phyloP scores from a whole-genome alignment of 495 filamentous ascomycete species.

The Ramalina intermedia region DNA sequence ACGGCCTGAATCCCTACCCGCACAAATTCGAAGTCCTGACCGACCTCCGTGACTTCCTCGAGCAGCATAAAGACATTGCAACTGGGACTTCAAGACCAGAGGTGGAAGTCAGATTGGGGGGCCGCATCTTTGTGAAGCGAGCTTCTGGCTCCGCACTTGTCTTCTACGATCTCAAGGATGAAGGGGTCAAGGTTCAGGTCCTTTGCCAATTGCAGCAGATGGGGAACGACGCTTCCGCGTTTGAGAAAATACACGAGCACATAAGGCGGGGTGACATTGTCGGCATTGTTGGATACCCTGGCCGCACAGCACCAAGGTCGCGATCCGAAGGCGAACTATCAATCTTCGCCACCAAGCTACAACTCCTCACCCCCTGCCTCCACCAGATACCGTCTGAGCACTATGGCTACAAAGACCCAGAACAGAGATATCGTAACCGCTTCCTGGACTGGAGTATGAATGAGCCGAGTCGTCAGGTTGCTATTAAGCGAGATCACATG shows the following conservation, averaged over 20 bases:
- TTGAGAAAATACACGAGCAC: conserved; percentile 78
- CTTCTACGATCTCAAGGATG: conserved; percentile 84
- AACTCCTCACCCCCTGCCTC: conserved; percentile 78
- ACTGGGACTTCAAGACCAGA: conserved; percentile 73
- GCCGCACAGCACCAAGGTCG: conserved; percentile 80
- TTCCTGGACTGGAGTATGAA: conserved; percentile 97
- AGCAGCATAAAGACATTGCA: conserved; percentile 59
- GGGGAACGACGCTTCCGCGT: conserved; percentile 43
- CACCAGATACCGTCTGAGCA: conserved; percentile 86
- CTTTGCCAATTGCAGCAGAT: conserved; percentile 70
- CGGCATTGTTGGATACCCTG: conserved; percentile 76
- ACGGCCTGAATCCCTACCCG: conserved; percentile 80
- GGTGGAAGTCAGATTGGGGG: conserved; percentile 57
- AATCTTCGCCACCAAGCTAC: conserved; percentile 77
- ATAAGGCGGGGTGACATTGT: conserved; percentile 85
- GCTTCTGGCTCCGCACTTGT: conserved; percentile 67
- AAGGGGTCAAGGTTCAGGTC: conserved; percentile 76
- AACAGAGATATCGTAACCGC: conserved; percentile 79
- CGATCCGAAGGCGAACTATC: conserved; percentile 77
- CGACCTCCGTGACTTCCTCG: conserved; percentile 61
- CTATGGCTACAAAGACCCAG: conserved; percentile 88
- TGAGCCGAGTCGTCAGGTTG: conserved; percentile 61
- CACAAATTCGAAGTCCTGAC: conserved; percentile 90
- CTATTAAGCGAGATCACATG: conserved; percentile 72
- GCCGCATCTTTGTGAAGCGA: conserved; percentile 81